A percentile compares a stretch with the other conserved stretches of the same genome.
These are phyloP conservation scores for Sphagnurus paluster DNA, from an alignment of 1,284 basidiomycete genomes.

Conservation along the genomic window DNA sequence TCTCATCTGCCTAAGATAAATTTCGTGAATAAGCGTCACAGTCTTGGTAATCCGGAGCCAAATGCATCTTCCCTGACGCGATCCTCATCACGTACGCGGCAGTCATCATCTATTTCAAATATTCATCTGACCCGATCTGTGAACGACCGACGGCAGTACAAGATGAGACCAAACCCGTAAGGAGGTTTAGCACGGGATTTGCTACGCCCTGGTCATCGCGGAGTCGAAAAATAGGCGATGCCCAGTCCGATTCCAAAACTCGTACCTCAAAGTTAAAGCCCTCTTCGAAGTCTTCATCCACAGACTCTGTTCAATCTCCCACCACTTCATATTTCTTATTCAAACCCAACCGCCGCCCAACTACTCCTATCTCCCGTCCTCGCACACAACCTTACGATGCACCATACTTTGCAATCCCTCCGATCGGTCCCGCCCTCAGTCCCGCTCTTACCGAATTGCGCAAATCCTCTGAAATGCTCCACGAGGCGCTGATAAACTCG, in stretches of 20 bases:
- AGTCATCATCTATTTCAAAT: not conserved
- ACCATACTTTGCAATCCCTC: constrained; percentile 42
- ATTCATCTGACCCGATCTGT: not conserved
- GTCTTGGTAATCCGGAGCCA: constrained; percentile 4
- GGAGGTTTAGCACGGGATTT: constrained; percentile 25
- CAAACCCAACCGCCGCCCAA: constrained; percentile 27
- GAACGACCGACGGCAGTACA: constrained; percentile 4
- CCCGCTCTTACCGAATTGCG: constrained; percentile 3
- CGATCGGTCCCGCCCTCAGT: constrained; percentile 24
- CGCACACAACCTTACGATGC: constrained; percentile 42
- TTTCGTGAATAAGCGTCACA: constrained; percentile 17
- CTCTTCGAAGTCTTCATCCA: constrained; percentile 1
- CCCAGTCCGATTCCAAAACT: constrained; percentile 2
- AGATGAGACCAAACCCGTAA: constrained; percentile 16
- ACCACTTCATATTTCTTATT: constrained; percentile 24
- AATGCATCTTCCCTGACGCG: not conserved
- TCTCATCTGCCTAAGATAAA: constrained; percentile 17
- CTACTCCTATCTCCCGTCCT: constrained; percentile 31
- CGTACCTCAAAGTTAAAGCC: constrained; percentile 12
- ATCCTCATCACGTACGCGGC: constrained; percentile 9
- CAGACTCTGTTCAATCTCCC: constrained; percentile 18
- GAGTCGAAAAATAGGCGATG: constrained; percentile 20
- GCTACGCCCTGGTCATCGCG: constrained; percentile 24
- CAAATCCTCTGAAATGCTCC: constrained; percentile 10
- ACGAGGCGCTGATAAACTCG: constrained; percentile 8